Evolutionary conservation across 2,329 filamentous ascomycete species (phyloP).

Genomic region (Colletotrichum sp.): DNA sequence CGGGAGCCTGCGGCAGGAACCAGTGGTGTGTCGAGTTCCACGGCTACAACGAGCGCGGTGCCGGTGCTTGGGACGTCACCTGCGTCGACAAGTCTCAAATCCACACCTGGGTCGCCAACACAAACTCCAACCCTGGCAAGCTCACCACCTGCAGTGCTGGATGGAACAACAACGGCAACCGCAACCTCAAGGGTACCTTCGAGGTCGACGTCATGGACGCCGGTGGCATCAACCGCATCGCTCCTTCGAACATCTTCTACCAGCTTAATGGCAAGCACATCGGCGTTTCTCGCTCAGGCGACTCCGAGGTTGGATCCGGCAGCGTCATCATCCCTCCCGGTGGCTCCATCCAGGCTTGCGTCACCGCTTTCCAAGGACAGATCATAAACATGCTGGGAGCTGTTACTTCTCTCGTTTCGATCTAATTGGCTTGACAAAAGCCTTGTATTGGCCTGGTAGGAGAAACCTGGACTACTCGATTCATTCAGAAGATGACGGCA

Average conservation of each 20-base stretch:
- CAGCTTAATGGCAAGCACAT: background rate
- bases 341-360: background rate
- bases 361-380: background rate
- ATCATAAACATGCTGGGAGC: background rate
- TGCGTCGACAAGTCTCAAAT: background rate
- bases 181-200: background rate
- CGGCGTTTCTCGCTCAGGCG: background rate
- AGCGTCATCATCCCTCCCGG: background rate
- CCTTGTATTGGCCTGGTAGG: background rate
- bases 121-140: background rate
- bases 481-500: background rate
- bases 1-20: background rate
- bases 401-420: background rate
- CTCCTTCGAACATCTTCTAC: background rate
- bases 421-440: background rate
- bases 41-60: background rate
- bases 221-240: background rate
- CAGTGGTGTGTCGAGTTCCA: constrained; percentile 5
- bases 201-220: background rate
- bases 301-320: background rate
- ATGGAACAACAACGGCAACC: background rate
- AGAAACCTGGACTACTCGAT: background rate
- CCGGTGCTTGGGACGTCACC: background rate
- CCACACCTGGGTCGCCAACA: background rate
- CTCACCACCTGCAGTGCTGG: background rate